Base-by-base conservation (phyloP, 345 rosid species). In the Erucastrum elatum region DNA sequence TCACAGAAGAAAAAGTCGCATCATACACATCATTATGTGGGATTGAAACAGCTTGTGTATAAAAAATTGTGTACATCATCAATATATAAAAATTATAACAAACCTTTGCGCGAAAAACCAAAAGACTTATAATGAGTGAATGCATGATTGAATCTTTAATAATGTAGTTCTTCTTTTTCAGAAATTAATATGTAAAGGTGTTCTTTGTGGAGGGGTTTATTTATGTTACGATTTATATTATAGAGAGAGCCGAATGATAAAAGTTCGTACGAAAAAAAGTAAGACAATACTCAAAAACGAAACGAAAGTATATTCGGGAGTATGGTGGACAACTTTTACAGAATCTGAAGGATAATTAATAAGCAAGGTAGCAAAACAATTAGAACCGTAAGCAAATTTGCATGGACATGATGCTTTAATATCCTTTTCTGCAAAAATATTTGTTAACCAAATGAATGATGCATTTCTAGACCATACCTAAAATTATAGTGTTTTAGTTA, bases 141-240 rank as follows among this genome's bases (percentile, higher is more conserved):
- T 72, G 77, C 33, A 72, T 72, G 58, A 78, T 72, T 78, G 82
- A 66, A 26, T 44, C 82, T 78, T 66, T 78, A 78, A 73, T 78
- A 72, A 66, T 72, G 74, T 16, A 31, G 21, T 11, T 41, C 49
- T 41, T 41, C 56, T 51, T 51, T 51, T 51, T 46, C 21, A 51
- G 56, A 51, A 49, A 51, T n/a, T n/a, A 41, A 41, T 34, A 34
- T 34, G 37, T 5, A 34, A 34, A 34, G 37, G 37, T 34, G 37
- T 34, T 34, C 37, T 34, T 34, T 7, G 37, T 34, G 49, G 29
- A 64, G 29, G 3, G 21, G 21, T 21, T 21, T 1, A n/a, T 35
- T 64, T 13, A 49, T 5, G 8, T 35, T 35, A 66, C 9, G 6
- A 27, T 44, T 25, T 44, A 3, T 11, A 8, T 64, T 15, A 67